Base-by-base conservation (phyloP, 2,329 filamentous ascomycete species). In the Reticulascus tulasneorum region DNA sequence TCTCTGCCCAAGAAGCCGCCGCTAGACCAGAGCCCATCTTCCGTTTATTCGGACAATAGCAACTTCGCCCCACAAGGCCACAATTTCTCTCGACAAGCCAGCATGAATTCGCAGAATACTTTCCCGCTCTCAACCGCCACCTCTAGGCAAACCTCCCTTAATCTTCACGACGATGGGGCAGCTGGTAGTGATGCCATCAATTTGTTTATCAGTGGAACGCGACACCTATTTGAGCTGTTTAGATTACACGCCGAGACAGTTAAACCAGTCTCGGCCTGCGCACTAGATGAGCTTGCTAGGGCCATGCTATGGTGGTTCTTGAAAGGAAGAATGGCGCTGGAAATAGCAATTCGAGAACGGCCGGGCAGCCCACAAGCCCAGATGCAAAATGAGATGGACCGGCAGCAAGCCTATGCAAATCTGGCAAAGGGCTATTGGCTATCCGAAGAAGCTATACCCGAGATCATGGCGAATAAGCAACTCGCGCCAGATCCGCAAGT, bases 281-380 rank as follows among this genome's bases (percentile, higher is more conserved):
- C 78, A 0, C 70, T 83, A 1, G 69, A 73, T 29, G 78, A 88
- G 41, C 83, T 90, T 66, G 70, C 84, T 9, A 75, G 86, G 39
- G 82, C 81, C 17, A 82, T 79, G 4, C 67, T 86, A 1, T 96
- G 90, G 90, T 96, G 90, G 90, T 94, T 95, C 52, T 56, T 94
- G 29, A 84, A 79, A 48, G 90, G 89, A 15, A 81, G 89, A 43
- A 77, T 82, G 52, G 79, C 81, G 9, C 69, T 95, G 33, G 90
- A 95, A 56, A 60, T 65, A 10, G 70, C 82, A 24, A 80, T 94
- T 29, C 75, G 86, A 42, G 80, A 78, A 34, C 73, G 77, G 7
- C 73, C 81, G 20, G 62, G 67, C 23, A 69, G 62, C 26, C 67
- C 73, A 5, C 72, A 79, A 42, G 66, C 62, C 8, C 66, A 77